Conservation (phyloP, 2,329 filamentous ascomycete species). For the Phyllosticta paracitricarpa region DNA sequence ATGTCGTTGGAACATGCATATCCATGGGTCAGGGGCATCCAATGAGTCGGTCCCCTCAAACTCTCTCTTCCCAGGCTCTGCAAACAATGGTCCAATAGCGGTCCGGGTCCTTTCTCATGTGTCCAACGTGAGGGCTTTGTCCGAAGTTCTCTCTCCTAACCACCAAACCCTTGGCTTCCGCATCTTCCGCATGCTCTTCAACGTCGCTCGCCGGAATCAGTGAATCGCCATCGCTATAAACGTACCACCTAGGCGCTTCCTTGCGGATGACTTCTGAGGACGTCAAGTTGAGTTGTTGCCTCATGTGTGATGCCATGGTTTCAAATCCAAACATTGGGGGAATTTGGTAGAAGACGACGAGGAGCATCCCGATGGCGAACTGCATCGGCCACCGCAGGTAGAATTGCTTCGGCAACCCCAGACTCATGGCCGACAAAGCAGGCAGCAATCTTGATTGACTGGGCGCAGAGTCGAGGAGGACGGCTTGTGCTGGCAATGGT, state of each 20-base stretch:
- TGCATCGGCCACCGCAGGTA: slow-evolving; percentile 5
- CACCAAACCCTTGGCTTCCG: slow-evolving; percentile 41
- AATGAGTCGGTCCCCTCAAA: not conserved
- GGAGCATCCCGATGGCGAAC: not conserved
- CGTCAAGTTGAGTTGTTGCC: not conserved
- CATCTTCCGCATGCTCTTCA: slow-evolving; percentile 40
- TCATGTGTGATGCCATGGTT: not conserved
- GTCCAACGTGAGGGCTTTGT: slow-evolving; percentile 50
- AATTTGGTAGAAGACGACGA: slow-evolving; percentile 3
- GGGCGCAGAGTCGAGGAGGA: slow-evolving; percentile 26
- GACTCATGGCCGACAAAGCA: slow-evolving; percentile 1
- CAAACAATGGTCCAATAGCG: slow-evolving; percentile 46
- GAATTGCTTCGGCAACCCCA: not conserved
- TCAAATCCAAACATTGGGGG: not conserved
- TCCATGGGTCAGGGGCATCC: not conserved
- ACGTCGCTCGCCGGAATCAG: slow-evolving; percentile 49
- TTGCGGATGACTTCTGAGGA: not conserved
- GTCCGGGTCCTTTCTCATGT: slow-evolving; percentile 46
- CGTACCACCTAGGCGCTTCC: slow-evolving; percentile 40
- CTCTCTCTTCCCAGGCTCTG: slow-evolving; percentile 7
- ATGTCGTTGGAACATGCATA: not conserved
- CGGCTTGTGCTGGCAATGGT: slow-evolving; percentile 20
- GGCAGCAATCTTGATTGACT: slow-evolving; percentile 12
- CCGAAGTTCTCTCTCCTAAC: slow-evolving; percentile 45
- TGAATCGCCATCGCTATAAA: slow-evolving; percentile 50